phyloP scores from a whole-genome alignment of 257 asterid species.

The Parsonsia alboflavescens region DNA sequence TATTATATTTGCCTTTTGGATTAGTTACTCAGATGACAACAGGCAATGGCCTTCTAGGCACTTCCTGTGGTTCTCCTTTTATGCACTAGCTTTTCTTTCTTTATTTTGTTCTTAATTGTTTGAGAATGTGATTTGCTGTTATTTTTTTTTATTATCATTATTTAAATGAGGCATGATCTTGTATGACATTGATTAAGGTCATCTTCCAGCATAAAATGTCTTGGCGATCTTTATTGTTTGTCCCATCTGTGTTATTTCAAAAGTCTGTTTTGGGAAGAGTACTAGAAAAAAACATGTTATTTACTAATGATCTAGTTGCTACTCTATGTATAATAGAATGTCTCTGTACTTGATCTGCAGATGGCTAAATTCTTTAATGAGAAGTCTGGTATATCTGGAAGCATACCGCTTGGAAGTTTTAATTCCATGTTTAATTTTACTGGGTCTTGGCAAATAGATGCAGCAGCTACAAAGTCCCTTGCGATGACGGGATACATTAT shows the following conservation, averaged over 20 bases:
- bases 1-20: neutral
- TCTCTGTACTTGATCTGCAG: conserved; percentile 40
- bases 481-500: conserved; percentile 77
- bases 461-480: conserved; percentile 87
- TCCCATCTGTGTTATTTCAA: neutral
- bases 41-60: neutral
- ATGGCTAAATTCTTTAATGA: conserved; percentile 87
- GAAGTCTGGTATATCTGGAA: conserved; percentile 58
- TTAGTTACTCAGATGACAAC: neutral
- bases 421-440: conserved; percentile 98
- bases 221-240: neutral
- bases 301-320: neutral
- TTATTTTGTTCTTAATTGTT: neutral
- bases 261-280: neutral
- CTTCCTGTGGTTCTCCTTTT: neutral
- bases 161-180: neutral
- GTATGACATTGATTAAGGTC: neutral
- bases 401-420: conserved; percentile 87
- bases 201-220: neutral
- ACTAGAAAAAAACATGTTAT: neutral
- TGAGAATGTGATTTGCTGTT: neutral
- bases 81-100: neutral
- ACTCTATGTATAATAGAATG: conserved; percentile 7
- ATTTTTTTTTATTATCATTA: neutral
- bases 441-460: conserved; percentile 90